phyloP scores from a whole-genome alignment of 2,329 filamentous ascomycete genomes.

The Alternaria ventricosa region DNA sequence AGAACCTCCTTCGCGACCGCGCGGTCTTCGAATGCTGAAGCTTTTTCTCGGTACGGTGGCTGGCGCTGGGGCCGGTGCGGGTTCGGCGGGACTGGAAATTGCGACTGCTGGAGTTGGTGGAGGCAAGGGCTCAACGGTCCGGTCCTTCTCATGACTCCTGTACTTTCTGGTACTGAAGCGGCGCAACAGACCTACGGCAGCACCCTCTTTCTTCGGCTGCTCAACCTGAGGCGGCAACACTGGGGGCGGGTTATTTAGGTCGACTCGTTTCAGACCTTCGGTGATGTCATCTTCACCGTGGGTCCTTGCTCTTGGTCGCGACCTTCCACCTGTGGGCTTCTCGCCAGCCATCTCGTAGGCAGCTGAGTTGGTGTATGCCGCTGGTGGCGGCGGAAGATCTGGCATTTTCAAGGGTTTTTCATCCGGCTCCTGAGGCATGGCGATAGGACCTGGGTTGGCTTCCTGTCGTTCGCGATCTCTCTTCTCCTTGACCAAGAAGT shows the following conservation, averaged over 20 bases:
- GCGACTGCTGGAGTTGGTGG: slow-evolving; percentile 77
- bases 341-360: slow-evolving; percentile 90
- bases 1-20: slow-evolving; percentile 61
- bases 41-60: slow-evolving; percentile 76
- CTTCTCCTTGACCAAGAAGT: slow-evolving; percentile 96
- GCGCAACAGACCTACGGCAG: slow-evolving; percentile 81
- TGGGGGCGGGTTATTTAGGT: slow-evolving; percentile 59
- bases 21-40: slow-evolving; percentile 77
- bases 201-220: slow-evolving; percentile 80
- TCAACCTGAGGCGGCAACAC: slow-evolving; percentile 62
- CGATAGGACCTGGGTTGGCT: slow-evolving; percentile 64
- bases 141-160: slow-evolving; percentile 60
- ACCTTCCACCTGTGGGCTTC: slow-evolving; percentile 81
- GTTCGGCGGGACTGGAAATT: slow-evolving; percentile 77
- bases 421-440: slow-evolving; percentile 63
- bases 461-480: slow-evolving; percentile 75
- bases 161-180: slow-evolving; percentile 88
- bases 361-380: slow-evolving; percentile 85
- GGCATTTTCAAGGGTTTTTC: slow-evolving; percentile 69
- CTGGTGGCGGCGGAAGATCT: slow-evolving; percentile 80
- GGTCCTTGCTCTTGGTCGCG: slow-evolving; percentile 84
- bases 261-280: slow-evolving; percentile 72
- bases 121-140: slow-evolving; percentile 64
- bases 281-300: slow-evolving; percentile 92
- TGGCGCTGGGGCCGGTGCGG: slow-evolving; percentile 60